Conservation (phyloP, 139 green algal genomes). For the Chlorella sp. region DNA sequence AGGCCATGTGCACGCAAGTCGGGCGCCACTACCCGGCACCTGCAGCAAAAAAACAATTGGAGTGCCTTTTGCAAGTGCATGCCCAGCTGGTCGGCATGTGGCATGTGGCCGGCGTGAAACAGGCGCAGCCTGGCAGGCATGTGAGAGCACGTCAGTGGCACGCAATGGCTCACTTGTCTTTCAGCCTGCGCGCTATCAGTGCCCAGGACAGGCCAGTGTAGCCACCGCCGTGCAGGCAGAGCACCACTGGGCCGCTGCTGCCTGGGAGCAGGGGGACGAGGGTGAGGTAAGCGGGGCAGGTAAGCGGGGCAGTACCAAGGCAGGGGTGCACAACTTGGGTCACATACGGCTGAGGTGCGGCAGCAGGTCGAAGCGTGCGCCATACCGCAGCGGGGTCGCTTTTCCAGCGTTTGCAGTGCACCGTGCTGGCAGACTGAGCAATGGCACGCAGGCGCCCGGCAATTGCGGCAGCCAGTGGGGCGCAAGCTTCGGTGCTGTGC, state of each 20-base stretch:
- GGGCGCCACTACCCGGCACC: conserved; percentile 75
- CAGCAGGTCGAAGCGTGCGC: not conserved
- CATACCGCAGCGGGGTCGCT: too few relatives aligned
- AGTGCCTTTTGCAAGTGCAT: not conserved
- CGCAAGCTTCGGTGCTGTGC: too few relatives aligned
- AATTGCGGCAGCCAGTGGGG: too few relatives aligned
- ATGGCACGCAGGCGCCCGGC: too few relatives aligned
- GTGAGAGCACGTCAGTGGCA: too few relatives aligned
- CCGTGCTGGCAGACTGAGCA: too few relatives aligned
- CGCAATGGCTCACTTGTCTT: conserved; percentile 66
- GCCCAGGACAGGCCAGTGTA: conserved; percentile 92
- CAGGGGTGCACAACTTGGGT: not conserved
- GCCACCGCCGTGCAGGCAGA: conserved; percentile 88
- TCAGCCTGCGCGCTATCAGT: conserved; percentile 72
- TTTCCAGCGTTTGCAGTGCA: too few relatives aligned
- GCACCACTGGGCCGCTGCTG: conserved; percentile 62
- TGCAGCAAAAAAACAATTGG: conserved; percentile 13
- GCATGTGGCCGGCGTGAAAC: not conserved
- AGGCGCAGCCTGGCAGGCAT: too few relatives aligned
- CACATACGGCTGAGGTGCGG: not conserved
- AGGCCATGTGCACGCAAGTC: conserved; percentile 87
- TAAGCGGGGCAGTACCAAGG: not conserved
- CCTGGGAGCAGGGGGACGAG: conserved; percentile 43
- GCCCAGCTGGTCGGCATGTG: not conserved
- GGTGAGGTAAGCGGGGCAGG: not conserved